Base-by-base conservation (phyloP, 2,329 filamentous ascomycete genomes). In the Colletotrichum neosansevieriae region DNA sequence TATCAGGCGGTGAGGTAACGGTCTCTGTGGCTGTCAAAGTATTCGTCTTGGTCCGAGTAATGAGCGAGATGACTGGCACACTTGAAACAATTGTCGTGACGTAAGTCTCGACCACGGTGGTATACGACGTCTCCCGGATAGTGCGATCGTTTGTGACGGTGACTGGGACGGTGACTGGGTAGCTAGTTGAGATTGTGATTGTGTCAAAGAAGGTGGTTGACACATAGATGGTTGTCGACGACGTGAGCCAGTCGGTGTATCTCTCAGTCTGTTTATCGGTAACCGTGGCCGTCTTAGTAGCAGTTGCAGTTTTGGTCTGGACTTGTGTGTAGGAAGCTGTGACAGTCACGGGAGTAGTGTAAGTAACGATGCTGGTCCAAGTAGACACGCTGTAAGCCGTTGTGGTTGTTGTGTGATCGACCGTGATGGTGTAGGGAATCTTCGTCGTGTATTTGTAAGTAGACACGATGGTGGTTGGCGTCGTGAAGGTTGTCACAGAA, bases 141-240 rank as follows among this genome's bases (percentile, higher is more conserved):
- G 67, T 69, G 3, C 53, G 65, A 15, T 69, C 67, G 32, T 62
- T 56, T 1, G 69, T 64, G 13, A 72, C 56, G 5, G 71, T 73
- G 6, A 71, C 63, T 6, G 69, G 50, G 15, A 71, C 58, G 2
- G 72, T 73, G 15, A 72, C 69, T 3, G 70, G 58, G 21, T 70
- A 62, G 21, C 71, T 69, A 32, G 71, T 72, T 1, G 68, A 66
- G 11, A 72, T 40, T 0, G 67, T 70, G 32, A 71, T 58, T 4
- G 72, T 73, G 2, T 71, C 63, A 1, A 63, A 56, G 11, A 70
- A 58, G 1, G 67, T 69, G 10, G 42, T 67, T 7, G 63, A 58
- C 9, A 69, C 67, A 19, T 57, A 69, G 13, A 69, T 38, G 1
- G 63, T 69, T 10, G 67, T 69, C 4, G 57, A 47, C 4, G 65